Evolutionary conservation across 345 rosid genomes (phyloP), one percentile per base, ranked within the genome.

Genomic region (Capsella bursapastoris): DNA sequence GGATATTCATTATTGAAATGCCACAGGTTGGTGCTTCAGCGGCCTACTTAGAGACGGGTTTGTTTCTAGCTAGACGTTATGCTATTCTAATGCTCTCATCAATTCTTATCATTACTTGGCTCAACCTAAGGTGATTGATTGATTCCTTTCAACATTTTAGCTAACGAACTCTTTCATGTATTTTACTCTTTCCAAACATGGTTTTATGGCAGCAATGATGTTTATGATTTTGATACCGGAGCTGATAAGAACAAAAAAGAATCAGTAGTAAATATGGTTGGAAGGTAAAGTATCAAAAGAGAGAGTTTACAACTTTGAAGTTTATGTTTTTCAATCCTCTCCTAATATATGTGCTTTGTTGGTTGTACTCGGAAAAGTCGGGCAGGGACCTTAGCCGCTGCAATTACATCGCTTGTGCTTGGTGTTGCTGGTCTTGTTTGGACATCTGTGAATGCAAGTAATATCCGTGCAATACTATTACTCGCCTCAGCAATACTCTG

Each of bases 221-320:
- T 89, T 64, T 91, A 94, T 67, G 98, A 94, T 83, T 94, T 88
- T 28, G 98, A 91, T 67, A 91, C 96, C 1, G 97, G 96, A 83
- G 98, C 98, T 35, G 98, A 93, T 77, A 84, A 86, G 82, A 85
- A 87, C 85, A 91, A 94, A 83, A 87, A 79, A 65, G 98, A 94
- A 77, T 94, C 96, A 0, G 91, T 94, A 22, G 97, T 94, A 44
- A 94, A 89, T 80, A 43, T 94, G 79, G 77, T 80, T 59, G 88
- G 93, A 80, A 93, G 92, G 98, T 93, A 84, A 15, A 73, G 69
- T 51, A 64, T 70, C 31, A 15, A 32, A 63, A n/a, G 13, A 35
- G 1, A 16, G 11, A 16, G 28, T 61, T 55, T 76, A 52, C n/a
- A 62, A 35, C 59, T 28, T 69, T 55, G 15, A 35, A 59, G 11